Conservation (phyloP, 345 rosid species). For the Aurinia saxatilis region DNA sequence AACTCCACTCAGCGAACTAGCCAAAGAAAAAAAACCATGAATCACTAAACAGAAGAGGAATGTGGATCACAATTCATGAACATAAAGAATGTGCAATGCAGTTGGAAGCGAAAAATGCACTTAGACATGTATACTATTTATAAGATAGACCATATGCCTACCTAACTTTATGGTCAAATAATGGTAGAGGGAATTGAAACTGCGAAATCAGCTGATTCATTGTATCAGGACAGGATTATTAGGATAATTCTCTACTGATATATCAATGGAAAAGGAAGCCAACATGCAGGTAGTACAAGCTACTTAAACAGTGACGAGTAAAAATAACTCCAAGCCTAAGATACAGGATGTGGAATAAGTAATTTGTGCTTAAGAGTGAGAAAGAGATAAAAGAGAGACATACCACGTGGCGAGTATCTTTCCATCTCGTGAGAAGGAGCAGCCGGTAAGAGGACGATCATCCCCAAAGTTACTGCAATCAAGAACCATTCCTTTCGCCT, state of each 20-base stretch:
- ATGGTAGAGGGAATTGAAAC: background rate
- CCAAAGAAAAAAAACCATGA: slow-evolving; percentile 11
- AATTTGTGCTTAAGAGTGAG: background rate
- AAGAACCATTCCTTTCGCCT: slow-evolving; percentile 59
- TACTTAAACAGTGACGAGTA: background rate
- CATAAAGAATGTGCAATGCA: background rate
- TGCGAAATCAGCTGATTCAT: background rate
- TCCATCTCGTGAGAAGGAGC: slow-evolving; percentile 83
- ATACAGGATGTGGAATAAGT: background rate
- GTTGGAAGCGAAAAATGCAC: background rate
- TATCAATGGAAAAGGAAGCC: background rate
- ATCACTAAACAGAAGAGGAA: slow-evolving; percentile 13
- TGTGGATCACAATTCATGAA: slow-evolving; percentile 10
- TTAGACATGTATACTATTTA: background rate
- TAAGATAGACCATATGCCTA: background rate
- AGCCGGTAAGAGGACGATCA: slow-evolving; percentile 86
- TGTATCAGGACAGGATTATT: background rate
- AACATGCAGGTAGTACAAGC: background rate
- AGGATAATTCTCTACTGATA: background rate
- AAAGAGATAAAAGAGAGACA: slow-evolving; percentile 9
- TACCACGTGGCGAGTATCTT: slow-evolving; percentile 86
- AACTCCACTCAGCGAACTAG: slow-evolving; percentile 79
- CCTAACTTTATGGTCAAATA: background rate
- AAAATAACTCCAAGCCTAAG: background rate
- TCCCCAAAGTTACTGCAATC: slow-evolving; percentile 87